These are phyloP conservation scores for Cadophora sp. DNA, from an alignment of 2,329 filamentous ascomycete genomes.

Conservation along the genomic window DNA sequence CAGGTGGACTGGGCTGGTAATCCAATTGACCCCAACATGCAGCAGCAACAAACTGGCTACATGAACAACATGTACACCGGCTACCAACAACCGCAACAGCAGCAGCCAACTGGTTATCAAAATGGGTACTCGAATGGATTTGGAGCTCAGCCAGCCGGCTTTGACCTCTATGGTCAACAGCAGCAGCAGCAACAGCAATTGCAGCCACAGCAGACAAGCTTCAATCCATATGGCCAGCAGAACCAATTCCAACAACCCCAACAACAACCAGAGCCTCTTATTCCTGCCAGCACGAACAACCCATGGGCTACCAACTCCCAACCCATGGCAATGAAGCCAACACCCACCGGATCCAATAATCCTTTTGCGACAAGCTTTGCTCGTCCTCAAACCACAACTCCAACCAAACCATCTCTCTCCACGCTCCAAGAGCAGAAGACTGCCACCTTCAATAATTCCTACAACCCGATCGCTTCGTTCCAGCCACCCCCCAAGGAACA, in stretches of 20 bases:
- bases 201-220: slow-evolving; percentile 61
- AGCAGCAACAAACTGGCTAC: slow-evolving; percentile 83
- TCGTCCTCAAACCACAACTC: slow-evolving; percentile 63
- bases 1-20: slow-evolving; percentile 98
- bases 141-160: slow-evolving; percentile 70
- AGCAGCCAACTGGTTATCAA: slow-evolving; percentile 68
- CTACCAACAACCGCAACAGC: slow-evolving; percentile 44
- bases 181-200: slow-evolving; percentile 58
- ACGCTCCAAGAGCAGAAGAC: slow-evolving; percentile 86
- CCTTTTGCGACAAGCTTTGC: slow-evolving; percentile 83
- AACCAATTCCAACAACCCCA: slow-evolving; percentile 49
- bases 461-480: slow-evolving; percentile 60
- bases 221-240: slow-evolving; percentile 60
- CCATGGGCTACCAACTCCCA: slow-evolving; percentile 79
- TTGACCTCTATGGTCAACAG: slow-evolving; percentile 72
- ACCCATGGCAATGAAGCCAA: slow-evolving; percentile 73
- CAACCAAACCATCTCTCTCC: slow-evolving; percentile 73
- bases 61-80: slow-evolving; percentile 62
- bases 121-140: slow-evolving; percentile 76
- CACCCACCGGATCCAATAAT: slow-evolving; percentile 96
- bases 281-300: slow-evolving; percentile 88
- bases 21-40: slow-evolving; percentile 79
- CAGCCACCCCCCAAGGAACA: slow-evolving; percentile 57
- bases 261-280: slow-evolving; percentile 63
- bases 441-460: slow-evolving; percentile 54